Percentiles rank a stretch among this genome's conserved stretches.
Evolutionary conservation across 768 basidiomycete genomes (phyloP).

Genomic region (Cubamyces sp.): DNA sequence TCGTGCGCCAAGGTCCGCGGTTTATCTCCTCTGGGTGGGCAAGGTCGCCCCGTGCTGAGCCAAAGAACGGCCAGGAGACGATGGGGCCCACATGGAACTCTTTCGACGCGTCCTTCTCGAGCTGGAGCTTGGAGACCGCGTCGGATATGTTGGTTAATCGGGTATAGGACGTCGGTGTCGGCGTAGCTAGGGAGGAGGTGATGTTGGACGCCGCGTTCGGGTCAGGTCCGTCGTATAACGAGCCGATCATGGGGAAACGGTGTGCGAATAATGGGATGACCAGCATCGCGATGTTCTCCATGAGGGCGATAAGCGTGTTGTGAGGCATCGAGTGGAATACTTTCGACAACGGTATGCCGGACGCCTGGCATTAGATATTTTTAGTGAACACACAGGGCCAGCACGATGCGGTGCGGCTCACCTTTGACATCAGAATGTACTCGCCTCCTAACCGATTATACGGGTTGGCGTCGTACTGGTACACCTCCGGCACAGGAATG

Average conservation of each 20-base stretch:
- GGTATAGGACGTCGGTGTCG: slow-evolving; percentile 30
- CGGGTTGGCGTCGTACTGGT: slow-evolving; percentile 81
- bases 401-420: slow-evolving; percentile 33
- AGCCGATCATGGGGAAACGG: slow-evolving; percentile 77
- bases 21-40: slow-evolving; percentile 68
- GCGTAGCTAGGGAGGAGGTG: slow-evolving; percentile 31
- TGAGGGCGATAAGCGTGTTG: slow-evolving; percentile 61
- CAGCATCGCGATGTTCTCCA: slow-evolving; percentile 69
- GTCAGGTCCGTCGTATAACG: slow-evolving; percentile 61
- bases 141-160: slow-evolving; percentile 22
- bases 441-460: slow-evolving; percentile 85
- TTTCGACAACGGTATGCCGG: slow-evolving; percentile 69
- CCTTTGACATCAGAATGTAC: slow-evolving; percentile 88
- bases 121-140: slow-evolving; percentile 17
- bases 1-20: slow-evolving; percentile 77
- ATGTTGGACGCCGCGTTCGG: slow-evolving; percentile 25
- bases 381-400: slow-evolving; percentile 5
- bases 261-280: slow-evolving; percentile 76
- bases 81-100: slow-evolving; percentile 76
- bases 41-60: slow-evolving; percentile 77
- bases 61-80: slow-evolving; percentile 91
- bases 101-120: slow-evolving; percentile 20
- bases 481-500: slow-evolving; percentile 76
- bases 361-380: slow-evolving; percentile 51
- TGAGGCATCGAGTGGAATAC: slow-evolving; percentile 76